Evolutionary conservation across 345 rosid species (phyloP), one percentile per base, ranked within the genome.

Genomic region (Acer yangbiense): DNA sequence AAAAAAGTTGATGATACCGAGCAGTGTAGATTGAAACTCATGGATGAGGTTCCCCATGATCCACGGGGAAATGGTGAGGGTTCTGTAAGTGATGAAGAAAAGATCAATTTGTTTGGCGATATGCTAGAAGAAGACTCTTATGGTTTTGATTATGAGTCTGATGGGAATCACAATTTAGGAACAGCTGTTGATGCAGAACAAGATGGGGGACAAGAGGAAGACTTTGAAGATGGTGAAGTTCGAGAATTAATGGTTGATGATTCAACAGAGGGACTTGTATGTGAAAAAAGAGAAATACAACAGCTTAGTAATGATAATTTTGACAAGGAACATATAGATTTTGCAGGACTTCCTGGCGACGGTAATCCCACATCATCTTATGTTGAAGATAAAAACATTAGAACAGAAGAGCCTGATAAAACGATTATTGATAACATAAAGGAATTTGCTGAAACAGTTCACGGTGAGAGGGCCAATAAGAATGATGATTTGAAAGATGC

Each of bases 191-290:
- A 83, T 80, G 82, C 80, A 46, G 88, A 86, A 35, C 86, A 79
- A 76, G 77, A 79, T 77, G 69, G 70, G 55, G 80, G 68, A 41
- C 80, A 71, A 75, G 89, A 87, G 57, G 84, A 90, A 76, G 88
- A 79, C 18, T 81, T 79, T 65, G 97, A 90, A 72, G 92, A 92
- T 79, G 90, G 89, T 55, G 92, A 90, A 83, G 89, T 91, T 76
- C 85, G 85, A 75, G 92, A 89, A 73, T 81, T 82, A 72, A 77
- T 78, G 35, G 71, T 60, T 58, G 73, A 70, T 16, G 52, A 68
- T 70, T 74, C 64, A 17, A 54, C 72, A 44, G 89, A 68, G 63
- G 87, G 74, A 70, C 74, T 61, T n/a, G 25, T 48, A 13, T 61
- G 69, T 76, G 85, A 81, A 77, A 68, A 58, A 43, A 72, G 10